A percentile compares a stretch with the other conserved stretches of the same genome.
Evolutionary conservation across 768 basidiomycete genomes (phyloP).

Genomic region (Butyriboletus loyo): DNA sequence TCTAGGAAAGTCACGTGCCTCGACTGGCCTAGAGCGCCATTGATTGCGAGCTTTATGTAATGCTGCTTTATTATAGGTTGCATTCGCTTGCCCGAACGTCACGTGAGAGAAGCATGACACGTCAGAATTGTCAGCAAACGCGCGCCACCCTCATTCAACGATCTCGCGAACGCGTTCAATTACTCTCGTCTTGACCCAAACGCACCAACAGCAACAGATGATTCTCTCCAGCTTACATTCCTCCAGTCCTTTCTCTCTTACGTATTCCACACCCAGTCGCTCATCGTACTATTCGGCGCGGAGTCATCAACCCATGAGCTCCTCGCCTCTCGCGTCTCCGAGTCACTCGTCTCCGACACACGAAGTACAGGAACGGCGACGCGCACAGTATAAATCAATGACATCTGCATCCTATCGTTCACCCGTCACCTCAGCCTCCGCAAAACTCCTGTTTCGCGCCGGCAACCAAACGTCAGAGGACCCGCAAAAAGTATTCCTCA

Average conservation of each 20-base stretch:
- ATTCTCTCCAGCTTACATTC: conserved; percentile 18
- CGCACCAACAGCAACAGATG: conserved; percentile 4
- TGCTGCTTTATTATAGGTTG: no score
- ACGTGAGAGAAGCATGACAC: conserved; percentile 16
- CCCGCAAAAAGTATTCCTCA: conserved; percentile 52
- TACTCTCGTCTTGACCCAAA: not conserved
- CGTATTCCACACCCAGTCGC: conserved; percentile 39
- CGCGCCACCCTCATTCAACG: conserved; percentile 15
- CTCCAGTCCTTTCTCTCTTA: conserved; percentile 29
- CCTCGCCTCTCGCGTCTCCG: conserved; percentile 53
- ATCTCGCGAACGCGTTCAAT: not conserved
- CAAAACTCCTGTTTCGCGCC: conserved; percentile 15
- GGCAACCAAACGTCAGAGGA: conserved; percentile 33
- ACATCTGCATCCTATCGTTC: conserved; percentile 24
- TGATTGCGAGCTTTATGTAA: no score
- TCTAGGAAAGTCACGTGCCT: no score
- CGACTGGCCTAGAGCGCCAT: no score
- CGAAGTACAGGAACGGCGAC: conserved; percentile 46
- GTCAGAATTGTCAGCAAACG: conserved; percentile 26
- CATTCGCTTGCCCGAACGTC: not conserved
- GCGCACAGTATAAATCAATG: conserved; percentile 51
- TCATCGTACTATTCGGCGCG: conserved; percentile 29
- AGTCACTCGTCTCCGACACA: conserved; percentile 44
- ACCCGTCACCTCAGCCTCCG: conserved; percentile 6
- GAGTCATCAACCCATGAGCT: conserved; percentile 38